Evolutionary conservation across 495 filamentous ascomycete genomes (phyloP).

Genomic region (Diplogelasinospora grovesii): DNA sequence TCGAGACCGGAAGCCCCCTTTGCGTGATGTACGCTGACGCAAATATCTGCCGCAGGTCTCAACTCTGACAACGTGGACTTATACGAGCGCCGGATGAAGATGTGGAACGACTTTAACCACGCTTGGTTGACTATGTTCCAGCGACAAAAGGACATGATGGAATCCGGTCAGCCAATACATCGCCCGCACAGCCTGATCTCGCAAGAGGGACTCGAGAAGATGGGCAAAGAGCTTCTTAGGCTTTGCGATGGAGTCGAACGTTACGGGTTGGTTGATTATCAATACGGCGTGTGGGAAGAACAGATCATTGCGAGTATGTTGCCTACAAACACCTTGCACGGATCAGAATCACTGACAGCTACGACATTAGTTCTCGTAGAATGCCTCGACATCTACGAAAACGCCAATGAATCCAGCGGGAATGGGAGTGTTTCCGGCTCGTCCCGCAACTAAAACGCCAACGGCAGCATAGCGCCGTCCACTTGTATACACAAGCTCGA

Average conservation of each 20-base stretch:
- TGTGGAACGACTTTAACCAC: constrained; percentile 94
- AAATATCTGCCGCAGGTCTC: constrained; percentile 28
- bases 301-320: constrained; percentile 75
- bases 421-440: constrained; percentile 10
- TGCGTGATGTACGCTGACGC: constrained; percentile 7
- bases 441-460: constrained; percentile 4
- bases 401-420: constrained; percentile 24
- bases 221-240: constrained; percentile 74
- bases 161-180: constrained; percentile 51
- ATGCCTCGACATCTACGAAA: constrained; percentile 55
- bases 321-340: not conserved
- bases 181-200: constrained; percentile 60
- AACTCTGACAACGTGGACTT: constrained; percentile 63
- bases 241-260: constrained; percentile 82
- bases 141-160: constrained; percentile 74
- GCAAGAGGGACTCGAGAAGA: constrained; percentile 61
- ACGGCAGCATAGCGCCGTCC: not conserved
- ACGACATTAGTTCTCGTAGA: constrained; percentile 50
- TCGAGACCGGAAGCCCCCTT: no score
- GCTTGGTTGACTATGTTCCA: constrained; percentile 88
- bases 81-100: constrained; percentile 62
- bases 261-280: constrained; percentile 90
- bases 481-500: no score
- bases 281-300: constrained; percentile 95
- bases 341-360: not conserved